Conservation (phyloP, 371 early-diverging fungal species). For the Mortierella sp. region DNA sequence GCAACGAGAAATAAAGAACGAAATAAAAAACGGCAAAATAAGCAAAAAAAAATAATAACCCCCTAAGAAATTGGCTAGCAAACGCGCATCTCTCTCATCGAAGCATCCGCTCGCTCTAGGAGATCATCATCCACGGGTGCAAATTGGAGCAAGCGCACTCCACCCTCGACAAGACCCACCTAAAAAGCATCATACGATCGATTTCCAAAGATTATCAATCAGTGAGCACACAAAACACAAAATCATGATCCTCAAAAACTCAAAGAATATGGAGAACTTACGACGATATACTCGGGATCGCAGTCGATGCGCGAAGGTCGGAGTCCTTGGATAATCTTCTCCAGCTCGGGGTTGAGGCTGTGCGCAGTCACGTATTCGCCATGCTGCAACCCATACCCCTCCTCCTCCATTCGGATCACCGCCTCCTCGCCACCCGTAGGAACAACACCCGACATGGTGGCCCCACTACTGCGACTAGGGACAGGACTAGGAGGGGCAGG, state of each 20-base stretch:
- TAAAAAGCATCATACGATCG: constrained; percentile 4
- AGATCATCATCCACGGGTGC: constrained; percentile 53
- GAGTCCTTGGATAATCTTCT: constrained; percentile 54
- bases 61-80: no score
- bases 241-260: neutral
- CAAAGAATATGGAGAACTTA: constrained; percentile 15
- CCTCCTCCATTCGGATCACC: constrained; percentile 6
- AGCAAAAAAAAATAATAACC: neutral
- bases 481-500: constrained; percentile 1
- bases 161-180: constrained; percentile 53
- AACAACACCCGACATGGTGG: neutral
- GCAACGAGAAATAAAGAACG: neutral
- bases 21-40: neutral
- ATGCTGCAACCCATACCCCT: constrained; percentile 31
- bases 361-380: constrained; percentile 55
- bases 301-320: constrained; percentile 57
- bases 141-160: constrained; percentile 53
- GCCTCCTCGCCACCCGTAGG: neutral
- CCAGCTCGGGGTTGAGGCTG: constrained; percentile 39
- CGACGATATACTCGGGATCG: constrained; percentile 55
- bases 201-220: neutral
- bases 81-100: neutral
- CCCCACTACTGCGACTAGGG: neutral
- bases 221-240: neutral
- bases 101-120: constrained; percentile 11